Conservation (phyloP, 176 grass and related monocot species). For the Eragrostis nindensis region DNA sequence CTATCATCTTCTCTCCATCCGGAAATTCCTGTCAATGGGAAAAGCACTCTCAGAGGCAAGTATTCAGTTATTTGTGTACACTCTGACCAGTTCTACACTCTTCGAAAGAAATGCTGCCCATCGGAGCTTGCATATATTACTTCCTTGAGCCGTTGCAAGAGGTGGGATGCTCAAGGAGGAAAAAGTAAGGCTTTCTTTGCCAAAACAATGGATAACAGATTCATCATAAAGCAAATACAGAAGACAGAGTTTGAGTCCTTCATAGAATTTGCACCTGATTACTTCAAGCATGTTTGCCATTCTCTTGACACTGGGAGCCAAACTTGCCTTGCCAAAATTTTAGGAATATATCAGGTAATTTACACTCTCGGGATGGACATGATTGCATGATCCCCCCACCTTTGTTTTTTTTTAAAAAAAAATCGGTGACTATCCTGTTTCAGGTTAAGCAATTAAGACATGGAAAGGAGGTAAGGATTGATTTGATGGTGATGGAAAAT, state of each 20-base stretch:
- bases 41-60: constrained; percentile 45
- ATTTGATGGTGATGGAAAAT: constrained; percentile 92
- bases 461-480: constrained; percentile 62
- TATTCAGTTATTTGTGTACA: constrained; percentile 62
- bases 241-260: constrained; percentile 76
- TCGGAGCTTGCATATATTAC: constrained; percentile 60
- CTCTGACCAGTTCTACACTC: constrained; percentile 61
- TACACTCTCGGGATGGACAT: background rate
- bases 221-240: constrained; percentile 79
- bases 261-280: constrained; percentile 66
- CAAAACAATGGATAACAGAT: constrained; percentile 67
- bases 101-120: constrained; percentile 69
- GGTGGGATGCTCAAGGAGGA: constrained; percentile 71
- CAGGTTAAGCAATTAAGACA: constrained; percentile 65
- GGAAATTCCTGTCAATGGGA: constrained; percentile 52
- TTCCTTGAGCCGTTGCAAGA: constrained; percentile 70
- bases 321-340: constrained; percentile 71
- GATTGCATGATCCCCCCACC: background rate
- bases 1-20: constrained; percentile 50
- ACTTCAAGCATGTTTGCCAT: constrained; percentile 67
- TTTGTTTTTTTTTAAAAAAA: constrained; percentile 10
- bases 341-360: constrained; percentile 77
- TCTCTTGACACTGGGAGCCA: constrained; percentile 63
- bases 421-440: background rate
- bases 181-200: constrained; percentile 74